Percentiles rank a stretch among this genome's conserved stretches.
Conservation (phyloP, 352 stramenopile genomes). For the Phytophthora ohioensis region DNA sequence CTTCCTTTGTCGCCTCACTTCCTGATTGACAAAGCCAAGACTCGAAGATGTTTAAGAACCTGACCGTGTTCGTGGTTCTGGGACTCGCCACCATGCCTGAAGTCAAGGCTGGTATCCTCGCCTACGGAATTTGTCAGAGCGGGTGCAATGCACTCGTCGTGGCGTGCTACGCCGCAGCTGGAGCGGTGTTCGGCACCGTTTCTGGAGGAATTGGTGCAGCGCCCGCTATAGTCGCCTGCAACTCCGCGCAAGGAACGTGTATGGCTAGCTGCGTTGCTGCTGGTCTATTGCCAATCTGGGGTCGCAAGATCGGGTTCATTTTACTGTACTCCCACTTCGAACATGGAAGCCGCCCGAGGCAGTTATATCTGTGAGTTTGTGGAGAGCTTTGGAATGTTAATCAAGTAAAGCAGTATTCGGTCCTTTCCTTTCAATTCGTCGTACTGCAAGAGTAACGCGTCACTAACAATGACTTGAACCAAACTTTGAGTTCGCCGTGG, state of each 20-base stretch:
- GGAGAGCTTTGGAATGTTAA: not conserved
- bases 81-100: not conserved
- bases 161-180: conserved; percentile 46
- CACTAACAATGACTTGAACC: not conserved
- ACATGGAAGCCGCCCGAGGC: not conserved
- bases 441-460: not conserved
- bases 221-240: conserved; percentile 36
- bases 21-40: not conserved
- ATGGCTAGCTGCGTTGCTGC: conserved; percentile 51
- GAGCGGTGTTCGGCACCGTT: conserved; percentile 49
- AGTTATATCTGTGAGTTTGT: not conserved
- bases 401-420: conserved; percentile 13
- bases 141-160: conserved; percentile 52
- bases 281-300: conserved; percentile 27
- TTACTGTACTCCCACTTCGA: too few relatives aligned
- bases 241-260: conserved; percentile 38
- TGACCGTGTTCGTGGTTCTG: conserved; percentile 10
- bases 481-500: not conserved
- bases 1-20: not conserved
- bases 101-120: conserved; percentile 27
- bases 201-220: conserved; percentile 25
- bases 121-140: conserved; percentile 49
- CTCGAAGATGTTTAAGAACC: conserved; percentile 17
- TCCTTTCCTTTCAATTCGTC: not conserved
- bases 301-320: conserved; percentile 7